These are phyloP conservation scores for Myxozyma mucilagina DNA, from an alignment of 805 yeast genomes.

Conservation along the genomic window DNA sequence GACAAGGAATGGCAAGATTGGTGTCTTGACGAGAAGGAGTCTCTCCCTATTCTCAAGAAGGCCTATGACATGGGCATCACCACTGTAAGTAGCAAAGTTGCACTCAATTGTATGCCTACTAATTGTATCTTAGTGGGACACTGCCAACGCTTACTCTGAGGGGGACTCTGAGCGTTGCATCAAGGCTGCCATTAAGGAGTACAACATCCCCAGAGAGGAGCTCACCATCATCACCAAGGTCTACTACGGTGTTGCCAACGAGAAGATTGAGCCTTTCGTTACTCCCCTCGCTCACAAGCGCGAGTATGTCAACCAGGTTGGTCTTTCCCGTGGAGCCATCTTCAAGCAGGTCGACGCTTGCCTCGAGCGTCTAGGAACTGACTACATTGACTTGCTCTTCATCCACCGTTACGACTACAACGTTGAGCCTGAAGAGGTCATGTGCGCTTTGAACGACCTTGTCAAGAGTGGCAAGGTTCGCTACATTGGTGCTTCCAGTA, in stretches of 20 bases:
- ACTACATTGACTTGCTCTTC: slow-evolving; percentile 55
- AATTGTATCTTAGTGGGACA: slow-evolving; percentile 40
- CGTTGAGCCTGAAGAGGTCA: slow-evolving; percentile 50
- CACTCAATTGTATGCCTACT: background rate
- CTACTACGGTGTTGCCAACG: slow-evolving; percentile 28
- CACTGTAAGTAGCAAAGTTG: slow-evolving; percentile 34
- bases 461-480: slow-evolving; percentile 51
- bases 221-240: slow-evolving; percentile 56
- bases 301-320: slow-evolving; percentile 52
- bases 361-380: slow-evolving; percentile 49
- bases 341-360: slow-evolving; percentile 48
- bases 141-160: slow-evolving; percentile 49
- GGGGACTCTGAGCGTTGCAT: slow-evolving; percentile 47
- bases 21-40: slow-evolving; percentile 19
- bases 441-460: slow-evolving; percentile 56
- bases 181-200: slow-evolving; percentile 56
- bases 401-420: slow-evolving; percentile 55
- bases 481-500: slow-evolving; percentile 64
- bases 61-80: slow-evolving; percentile 43
- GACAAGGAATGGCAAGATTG: slow-evolving; percentile 17
- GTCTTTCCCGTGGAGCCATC: slow-evolving; percentile 50
- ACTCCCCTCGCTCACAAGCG: slow-evolving; percentile 11
- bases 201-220: slow-evolving; percentile 53
- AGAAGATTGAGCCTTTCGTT: slow-evolving; percentile 13
- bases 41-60: slow-evolving; percentile 23